These are phyloP conservation scores for Akanthomyces uredinophilus DNA, from an alignment of 2,329 filamentous ascomycete genomes.

Conservation along the genomic window DNA sequence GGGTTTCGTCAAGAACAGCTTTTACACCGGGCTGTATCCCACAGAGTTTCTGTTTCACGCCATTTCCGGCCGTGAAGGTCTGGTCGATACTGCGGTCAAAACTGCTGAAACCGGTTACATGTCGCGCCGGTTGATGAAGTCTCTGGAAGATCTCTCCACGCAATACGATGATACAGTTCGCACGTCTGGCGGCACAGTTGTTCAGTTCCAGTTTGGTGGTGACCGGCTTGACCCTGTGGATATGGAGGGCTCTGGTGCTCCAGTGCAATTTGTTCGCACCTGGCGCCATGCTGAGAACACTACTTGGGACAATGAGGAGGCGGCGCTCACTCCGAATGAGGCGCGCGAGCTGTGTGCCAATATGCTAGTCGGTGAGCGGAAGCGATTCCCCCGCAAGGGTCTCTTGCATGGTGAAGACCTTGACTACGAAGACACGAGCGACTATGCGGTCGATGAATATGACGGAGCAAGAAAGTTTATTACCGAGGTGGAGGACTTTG, in stretches of 20 bases:
- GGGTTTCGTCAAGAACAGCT: slow-evolving; percentile 95
- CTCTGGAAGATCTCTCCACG: slow-evolving; percentile 86
- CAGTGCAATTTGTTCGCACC: slow-evolving; percentile 86
- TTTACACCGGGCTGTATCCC: slow-evolving; percentile 85
- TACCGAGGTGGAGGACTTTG: slow-evolving; percentile 68
- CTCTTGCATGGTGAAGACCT: slow-evolving; percentile 59
- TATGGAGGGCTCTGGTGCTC: slow-evolving; percentile 92
- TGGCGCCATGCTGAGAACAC: slow-evolving; percentile 74
- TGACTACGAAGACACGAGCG: slow-evolving; percentile 63
- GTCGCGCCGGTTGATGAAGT: slow-evolving; percentile 98
- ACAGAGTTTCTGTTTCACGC: slow-evolving; percentile 98
- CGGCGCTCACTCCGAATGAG: slow-evolving; percentile 67
- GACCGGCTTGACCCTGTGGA: slow-evolving; percentile 94
- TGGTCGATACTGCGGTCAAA: slow-evolving; percentile 98
- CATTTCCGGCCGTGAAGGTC: slow-evolving; percentile 95
- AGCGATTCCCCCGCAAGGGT: slow-evolving; percentile 55
- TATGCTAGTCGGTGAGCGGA: slow-evolving; percentile 63
- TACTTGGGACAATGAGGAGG: slow-evolving; percentile 75
- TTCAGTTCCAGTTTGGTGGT: slow-evolving; percentile 96
- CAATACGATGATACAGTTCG: slow-evolving; percentile 93
- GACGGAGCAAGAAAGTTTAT: slow-evolving; percentile 83
- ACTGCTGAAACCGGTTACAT: slow-evolving; percentile 99
- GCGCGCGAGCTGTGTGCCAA: slow-evolving; percentile 64
- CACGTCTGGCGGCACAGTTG: slow-evolving; percentile 80
- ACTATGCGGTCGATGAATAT: slow-evolving; percentile 67